Evolutionary conservation across 352 stramenopile genomes (phyloP).

Genomic region (Phytophthora palmivora): DNA sequence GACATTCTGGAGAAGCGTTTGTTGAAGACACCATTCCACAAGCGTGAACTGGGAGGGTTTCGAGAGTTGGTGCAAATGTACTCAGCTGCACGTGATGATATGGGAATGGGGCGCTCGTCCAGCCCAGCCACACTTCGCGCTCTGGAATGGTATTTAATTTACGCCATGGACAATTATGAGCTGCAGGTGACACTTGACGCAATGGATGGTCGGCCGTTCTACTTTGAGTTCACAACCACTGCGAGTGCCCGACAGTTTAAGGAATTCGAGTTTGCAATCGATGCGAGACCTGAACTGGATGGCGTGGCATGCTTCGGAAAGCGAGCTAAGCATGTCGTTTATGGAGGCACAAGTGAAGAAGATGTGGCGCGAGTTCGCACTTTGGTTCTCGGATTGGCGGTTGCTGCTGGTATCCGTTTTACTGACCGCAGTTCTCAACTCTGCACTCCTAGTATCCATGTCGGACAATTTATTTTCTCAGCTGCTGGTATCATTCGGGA

Average conservation of each 20-base stretch:
- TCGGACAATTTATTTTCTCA: conserved; percentile 21
- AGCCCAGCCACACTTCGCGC: conserved; percentile 3
- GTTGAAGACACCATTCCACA: conserved; percentile 15
- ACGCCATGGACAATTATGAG: conserved; percentile 8
- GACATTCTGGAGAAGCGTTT: conserved; percentile 36
- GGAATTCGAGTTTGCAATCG: not conserved
- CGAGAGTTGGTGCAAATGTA: conserved; percentile 23
- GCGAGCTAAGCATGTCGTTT: conserved; percentile 2
- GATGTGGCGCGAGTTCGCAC: conserved; percentile 5
- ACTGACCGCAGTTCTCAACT: not conserved
- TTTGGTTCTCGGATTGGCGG: not conserved
- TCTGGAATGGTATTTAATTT: conserved; percentile 7
- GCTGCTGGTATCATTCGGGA: conserved; percentile 16
- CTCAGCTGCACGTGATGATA: conserved; percentile 13
- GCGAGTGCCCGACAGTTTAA: conserved; percentile 9
- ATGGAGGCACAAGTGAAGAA: conserved; percentile 11
- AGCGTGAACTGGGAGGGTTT: conserved; percentile 7
- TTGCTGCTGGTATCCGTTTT: not conserved
- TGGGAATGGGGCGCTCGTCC: conserved; percentile 14
- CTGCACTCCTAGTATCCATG: not conserved
- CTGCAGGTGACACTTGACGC: conserved; percentile 15
- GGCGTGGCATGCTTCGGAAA: conserved; percentile 12
- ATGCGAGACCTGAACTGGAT: conserved; percentile 2
- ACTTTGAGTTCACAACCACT: conserved; percentile 9
- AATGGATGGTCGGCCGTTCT: conserved; percentile 14